These are phyloP conservation scores for Panaeolus cyanescens DNA, from an alignment of 768 basidiomycete species.

Conservation along the genomic window DNA sequence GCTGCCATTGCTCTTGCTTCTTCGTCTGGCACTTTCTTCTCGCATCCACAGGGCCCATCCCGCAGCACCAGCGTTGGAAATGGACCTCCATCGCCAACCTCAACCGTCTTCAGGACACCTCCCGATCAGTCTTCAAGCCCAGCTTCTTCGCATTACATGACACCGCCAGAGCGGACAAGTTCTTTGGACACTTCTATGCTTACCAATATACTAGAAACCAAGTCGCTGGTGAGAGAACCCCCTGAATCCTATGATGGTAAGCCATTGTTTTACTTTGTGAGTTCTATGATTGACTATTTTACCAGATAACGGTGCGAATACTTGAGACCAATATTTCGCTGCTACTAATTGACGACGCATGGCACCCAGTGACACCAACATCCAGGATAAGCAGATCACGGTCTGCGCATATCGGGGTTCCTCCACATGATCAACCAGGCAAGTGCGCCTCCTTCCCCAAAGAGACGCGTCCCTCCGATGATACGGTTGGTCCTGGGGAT, in stretches of 20 bases:
- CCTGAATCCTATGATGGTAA: conserved; percentile 1
- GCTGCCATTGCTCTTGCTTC: conserved; percentile 23
- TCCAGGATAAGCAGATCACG: background rate
- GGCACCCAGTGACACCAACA: background rate
- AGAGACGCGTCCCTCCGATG: background rate
- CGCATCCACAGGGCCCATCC: background rate
- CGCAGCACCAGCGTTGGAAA: conserved; percentile 3
- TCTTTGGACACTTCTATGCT: background rate
- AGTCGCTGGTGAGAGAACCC: background rate
- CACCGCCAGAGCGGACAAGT: background rate
- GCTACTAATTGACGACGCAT: background rate
- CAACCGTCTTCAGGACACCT: conserved; percentile 9
- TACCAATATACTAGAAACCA: background rate
- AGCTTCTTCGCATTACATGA: background rate
- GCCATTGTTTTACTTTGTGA: too few species aligned
- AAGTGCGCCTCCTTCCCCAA: background rate
- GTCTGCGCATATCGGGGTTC: background rate
- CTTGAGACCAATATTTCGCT: background rate
- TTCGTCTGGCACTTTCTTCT: conserved; percentile 17
- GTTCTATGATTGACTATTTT: background rate
- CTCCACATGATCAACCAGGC: background rate
- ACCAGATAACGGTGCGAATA: background rate
- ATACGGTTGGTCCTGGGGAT: background rate
- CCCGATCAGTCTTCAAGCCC: background rate
- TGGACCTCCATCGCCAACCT: conserved; percentile 11